Evolutionary conservation across 164 flowering plant species (phyloP).

Genomic region (Nymphaea thermarum): DNA sequence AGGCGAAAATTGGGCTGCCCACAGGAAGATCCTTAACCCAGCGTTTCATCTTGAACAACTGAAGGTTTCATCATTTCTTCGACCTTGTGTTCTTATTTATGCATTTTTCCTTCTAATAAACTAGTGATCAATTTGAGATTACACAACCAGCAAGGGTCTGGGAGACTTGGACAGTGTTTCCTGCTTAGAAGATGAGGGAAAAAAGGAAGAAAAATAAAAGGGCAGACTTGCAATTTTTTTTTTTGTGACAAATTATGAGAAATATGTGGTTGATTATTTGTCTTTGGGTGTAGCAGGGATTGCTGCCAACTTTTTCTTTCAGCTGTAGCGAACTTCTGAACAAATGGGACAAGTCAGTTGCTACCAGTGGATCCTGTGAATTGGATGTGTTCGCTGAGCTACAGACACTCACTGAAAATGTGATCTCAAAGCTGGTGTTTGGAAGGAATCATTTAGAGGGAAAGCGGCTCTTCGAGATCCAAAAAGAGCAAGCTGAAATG

Average conservation of each 20-base stretch:
- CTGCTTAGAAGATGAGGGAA: too few species aligned
- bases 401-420: conserved; percentile 27
- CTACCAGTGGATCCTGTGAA: conserved; percentile 17
- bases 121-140: too few species aligned
- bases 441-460: conserved; percentile 46
- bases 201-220: too few species aligned
- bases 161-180: too few species aligned
- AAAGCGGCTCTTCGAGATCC: conserved; percentile 33
- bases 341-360: conserved; percentile 22
- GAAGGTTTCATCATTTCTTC: conserved; percentile 22
- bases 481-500: conserved; percentile 21
- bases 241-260: too few species aligned
- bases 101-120: too few species aligned
- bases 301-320: conserved; percentile 26
- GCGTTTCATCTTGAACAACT: conserved; percentile 40
- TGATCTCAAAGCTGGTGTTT: conserved; percentile 37
- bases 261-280: too few species aligned
- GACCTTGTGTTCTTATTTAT: too few species aligned
- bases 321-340: conserved; percentile 24
- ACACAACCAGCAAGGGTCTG: too few species aligned
- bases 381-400: conserved; percentile 38
- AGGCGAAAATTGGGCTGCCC: conserved; percentile 45
- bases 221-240: too few species aligned
- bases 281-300: conserved; percentile 12
- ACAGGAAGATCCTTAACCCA: conserved; percentile 37